Evolutionary conservation across 2,329 filamentous ascomycete species (phyloP).

Genomic region (Pseudogymnoascus sp.): DNA sequence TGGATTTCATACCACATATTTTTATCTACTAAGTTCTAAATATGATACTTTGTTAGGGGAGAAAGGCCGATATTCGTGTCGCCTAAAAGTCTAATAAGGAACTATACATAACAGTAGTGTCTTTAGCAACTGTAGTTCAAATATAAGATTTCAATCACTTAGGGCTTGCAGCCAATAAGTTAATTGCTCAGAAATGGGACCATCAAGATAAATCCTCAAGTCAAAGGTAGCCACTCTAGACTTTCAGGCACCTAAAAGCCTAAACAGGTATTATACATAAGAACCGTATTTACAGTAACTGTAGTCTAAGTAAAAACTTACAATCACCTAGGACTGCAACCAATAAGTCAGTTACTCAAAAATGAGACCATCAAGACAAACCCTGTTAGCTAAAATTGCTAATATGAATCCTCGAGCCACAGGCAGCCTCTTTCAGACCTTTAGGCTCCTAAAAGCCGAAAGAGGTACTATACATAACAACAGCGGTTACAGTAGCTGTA

Average conservation of each 20-base stretch:
- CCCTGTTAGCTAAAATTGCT: not conserved
- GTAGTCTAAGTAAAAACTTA: not conserved
- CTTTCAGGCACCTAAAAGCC: too few species aligned
- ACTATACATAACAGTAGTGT: not conserved
- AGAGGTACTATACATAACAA: too few species aligned
- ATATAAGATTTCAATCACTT: not conserved
- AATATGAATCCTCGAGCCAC: not conserved
- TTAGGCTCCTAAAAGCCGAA: too few species aligned
- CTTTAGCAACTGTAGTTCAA: not conserved
- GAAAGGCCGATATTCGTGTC: not conserved
- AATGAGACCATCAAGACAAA: not conserved
- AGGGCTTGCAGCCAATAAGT: not conserved
- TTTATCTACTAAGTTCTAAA: not conserved
- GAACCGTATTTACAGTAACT: not conserved
- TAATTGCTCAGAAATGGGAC: not conserved
- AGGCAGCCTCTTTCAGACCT: not conserved
- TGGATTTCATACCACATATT: not conserved
- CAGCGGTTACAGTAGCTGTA: too few species aligned
- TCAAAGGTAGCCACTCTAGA: not conserved
- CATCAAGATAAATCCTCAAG: not conserved
- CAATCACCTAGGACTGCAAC: not conserved
- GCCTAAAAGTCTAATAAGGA: not conserved
- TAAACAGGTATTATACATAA: too few species aligned
- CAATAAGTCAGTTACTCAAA: not conserved
- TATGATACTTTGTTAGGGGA: not conserved